These are phyloP conservation scores for Groenewaldozyma salmanticensis DNA, from an alignment of 805 yeast species.

Conservation along the genomic window DNA sequence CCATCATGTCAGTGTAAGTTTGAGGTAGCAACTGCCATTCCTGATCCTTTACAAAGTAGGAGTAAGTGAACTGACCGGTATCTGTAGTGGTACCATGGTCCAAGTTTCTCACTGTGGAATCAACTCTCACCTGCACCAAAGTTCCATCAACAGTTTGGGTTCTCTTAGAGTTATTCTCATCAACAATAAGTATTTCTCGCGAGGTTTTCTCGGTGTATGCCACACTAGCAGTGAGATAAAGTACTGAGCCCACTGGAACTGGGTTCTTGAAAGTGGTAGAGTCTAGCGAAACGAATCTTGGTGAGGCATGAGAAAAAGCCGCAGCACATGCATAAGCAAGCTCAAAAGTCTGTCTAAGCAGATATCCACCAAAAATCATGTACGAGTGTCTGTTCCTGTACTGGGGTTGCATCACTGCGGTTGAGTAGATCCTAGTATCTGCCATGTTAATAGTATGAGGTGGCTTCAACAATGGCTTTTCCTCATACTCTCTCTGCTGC, in stretches of 20 bases:
- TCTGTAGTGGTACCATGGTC: slow-evolving; percentile 52
- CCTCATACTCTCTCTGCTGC: slow-evolving; percentile 21
- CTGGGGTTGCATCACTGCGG: slow-evolving; percentile 92
- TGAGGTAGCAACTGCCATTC: slow-evolving; percentile 71
- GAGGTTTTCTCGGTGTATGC: slow-evolving; percentile 77
- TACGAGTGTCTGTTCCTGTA: slow-evolving; percentile 89
- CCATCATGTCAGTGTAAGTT: slow-evolving; percentile 87
- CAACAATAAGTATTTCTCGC: slow-evolving; percentile 16
- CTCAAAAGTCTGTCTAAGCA: slow-evolving; percentile 87
- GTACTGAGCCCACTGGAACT: slow-evolving; percentile 89
- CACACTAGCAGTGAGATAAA: slow-evolving; percentile 71
- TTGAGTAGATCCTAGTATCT: slow-evolving; percentile 60
- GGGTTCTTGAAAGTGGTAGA: slow-evolving; percentile 89
- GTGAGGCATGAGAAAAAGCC: slow-evolving; percentile 73
- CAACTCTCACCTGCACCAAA: slow-evolving; percentile 80
- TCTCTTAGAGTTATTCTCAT: slow-evolving; percentile 10
- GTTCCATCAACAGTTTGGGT: slow-evolving; percentile 44
- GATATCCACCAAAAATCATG: slow-evolving; percentile 92
- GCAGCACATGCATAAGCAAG: slow-evolving; percentile 91
- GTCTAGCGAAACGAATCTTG: slow-evolving; percentile 83
- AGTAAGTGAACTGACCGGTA: slow-evolving; percentile 81
- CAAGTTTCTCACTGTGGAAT: slow-evolving; percentile 63
- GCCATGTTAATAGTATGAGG: slow-evolving; percentile 53
- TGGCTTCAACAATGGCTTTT: slow-evolving; percentile 32
- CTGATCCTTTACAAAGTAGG: slow-evolving; percentile 55